A percentile compares a stretch with the other conserved stretches of the same genome.
These are phyloP conservation scores for Paramecium primaurelia DNA, from an alignment of 73 alveolate species.

Conservation along the genomic window DNA sequence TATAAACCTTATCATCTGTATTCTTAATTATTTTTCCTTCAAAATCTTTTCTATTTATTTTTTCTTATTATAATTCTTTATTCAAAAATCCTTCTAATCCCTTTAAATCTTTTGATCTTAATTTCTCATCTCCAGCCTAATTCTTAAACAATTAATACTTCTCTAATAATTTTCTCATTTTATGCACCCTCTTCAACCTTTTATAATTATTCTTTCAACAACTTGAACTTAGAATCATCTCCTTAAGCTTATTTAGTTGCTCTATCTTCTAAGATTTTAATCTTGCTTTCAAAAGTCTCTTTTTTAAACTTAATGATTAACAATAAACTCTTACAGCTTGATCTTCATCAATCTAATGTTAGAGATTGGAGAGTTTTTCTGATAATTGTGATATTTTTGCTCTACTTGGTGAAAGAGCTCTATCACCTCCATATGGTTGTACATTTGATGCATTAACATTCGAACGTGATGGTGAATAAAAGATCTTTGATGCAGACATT, in stretches of 20 bases:
- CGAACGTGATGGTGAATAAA: background rate
- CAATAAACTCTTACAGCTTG: background rate
- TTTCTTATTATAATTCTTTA: slow-evolving; percentile 70
- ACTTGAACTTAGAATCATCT: slow-evolving; percentile 19
- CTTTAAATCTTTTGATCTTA: slow-evolving; percentile 59
- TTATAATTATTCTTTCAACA: background rate
- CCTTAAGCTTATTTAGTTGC: background rate
- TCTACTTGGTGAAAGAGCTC: slow-evolving; percentile 18
- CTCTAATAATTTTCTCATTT: slow-evolving; percentile 14
- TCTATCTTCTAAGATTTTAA: background rate
- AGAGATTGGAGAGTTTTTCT: background rate
- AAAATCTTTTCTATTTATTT: slow-evolving; percentile 71
- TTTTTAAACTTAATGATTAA: background rate
- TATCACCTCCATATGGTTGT: background rate
- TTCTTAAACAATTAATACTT: background rate
- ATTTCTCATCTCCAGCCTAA: background rate
- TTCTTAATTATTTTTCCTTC: slow-evolving; percentile 67
- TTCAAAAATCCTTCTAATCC: slow-evolving; percentile 69
- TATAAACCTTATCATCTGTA: slow-evolving; percentile 72
- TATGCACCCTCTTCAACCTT: background rate
- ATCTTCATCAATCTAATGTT: slow-evolving; percentile 1
- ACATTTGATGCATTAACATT: background rate
- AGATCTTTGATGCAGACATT: slow-evolving; percentile 25
- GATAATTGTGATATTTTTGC: background rate
- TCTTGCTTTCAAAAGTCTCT: background rate